A percentile compares a stretch with the other conserved stretches of the same genome.
These are phyloP conservation scores for Tuber calosporum DNA, from an alignment of 495 filamentous ascomycete species.

Conservation along the genomic window DNA sequence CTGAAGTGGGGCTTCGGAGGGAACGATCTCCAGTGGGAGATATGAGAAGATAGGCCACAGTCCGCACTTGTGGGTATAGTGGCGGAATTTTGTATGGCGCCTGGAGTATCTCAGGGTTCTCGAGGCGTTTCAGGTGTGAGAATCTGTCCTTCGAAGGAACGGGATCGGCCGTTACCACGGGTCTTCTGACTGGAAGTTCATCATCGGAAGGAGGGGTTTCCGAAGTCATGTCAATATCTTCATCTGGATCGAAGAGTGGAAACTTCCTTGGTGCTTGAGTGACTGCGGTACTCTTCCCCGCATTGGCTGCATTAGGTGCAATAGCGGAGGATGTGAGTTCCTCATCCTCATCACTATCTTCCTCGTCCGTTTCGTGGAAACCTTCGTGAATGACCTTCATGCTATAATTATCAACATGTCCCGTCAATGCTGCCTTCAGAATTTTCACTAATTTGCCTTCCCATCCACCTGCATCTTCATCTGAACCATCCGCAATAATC, in stretches of 20 bases:
- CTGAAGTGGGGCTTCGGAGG: slow-evolving; percentile 45
- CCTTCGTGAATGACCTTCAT: slow-evolving; percentile 46
- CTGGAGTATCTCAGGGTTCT: slow-evolving; percentile 53
- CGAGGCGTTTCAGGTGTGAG: slow-evolving; percentile 48
- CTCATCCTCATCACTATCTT: slow-evolving; percentile 8
- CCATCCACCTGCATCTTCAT: slow-evolving; percentile 43
- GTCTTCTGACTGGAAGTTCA: slow-evolving; percentile 44
- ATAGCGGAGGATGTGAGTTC: background rate
- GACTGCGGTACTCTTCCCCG: background rate
- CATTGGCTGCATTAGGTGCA: background rate
- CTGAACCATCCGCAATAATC: slow-evolving; percentile 45
- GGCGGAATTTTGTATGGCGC: slow-evolving; percentile 55
- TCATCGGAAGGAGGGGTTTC: slow-evolving; percentile 22
- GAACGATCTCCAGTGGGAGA: slow-evolving; percentile 11
- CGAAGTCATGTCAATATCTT: slow-evolving; percentile 39
- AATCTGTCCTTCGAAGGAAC: slow-evolving; percentile 36
- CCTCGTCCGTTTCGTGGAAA: slow-evolving; percentile 47
- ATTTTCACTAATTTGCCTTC: slow-evolving; percentile 60
- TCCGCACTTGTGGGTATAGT: slow-evolving; percentile 57
- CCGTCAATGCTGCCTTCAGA: slow-evolving; percentile 58
- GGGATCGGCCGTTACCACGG: slow-evolving; percentile 50
- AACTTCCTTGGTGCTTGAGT: slow-evolving; percentile 17
- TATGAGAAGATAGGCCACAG: slow-evolving; percentile 55
- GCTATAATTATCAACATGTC: slow-evolving; percentile 54
- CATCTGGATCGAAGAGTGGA: slow-evolving; percentile 2